Base-by-base conservation (phyloP, 1,284 basidiomycete genomes). In the Leccinum glutinopallens region DNA sequence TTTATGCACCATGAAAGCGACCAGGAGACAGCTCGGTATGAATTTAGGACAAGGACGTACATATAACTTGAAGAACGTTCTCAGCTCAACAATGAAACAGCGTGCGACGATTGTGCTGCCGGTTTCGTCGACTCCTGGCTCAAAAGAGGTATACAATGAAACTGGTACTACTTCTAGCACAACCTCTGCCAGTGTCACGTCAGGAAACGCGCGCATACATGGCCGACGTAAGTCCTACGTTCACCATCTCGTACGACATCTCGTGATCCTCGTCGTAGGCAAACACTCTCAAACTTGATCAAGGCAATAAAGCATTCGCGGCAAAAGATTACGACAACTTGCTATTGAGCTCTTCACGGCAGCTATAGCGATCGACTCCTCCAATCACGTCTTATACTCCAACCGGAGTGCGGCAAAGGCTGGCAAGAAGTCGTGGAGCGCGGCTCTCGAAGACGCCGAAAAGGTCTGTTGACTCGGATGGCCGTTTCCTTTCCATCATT, bases 291-390 rank as follows among this genome's bases (percentile, higher is more conserved):
- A 97, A 98, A 83, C 25, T 29, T 29, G 92, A 95, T 73, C 87
- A 90, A 76, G 96, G 96, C 75, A 98, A 98, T 86, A 96, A 96
- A 78, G 94, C 94, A 49, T 98, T 98, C 81, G 84, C 92, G 41
- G 93, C 94, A 63, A 98, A 97, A 78, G 88, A 97, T 75, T 98
- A 92, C 80, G 89, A 93, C 78, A 88, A 86, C 67, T 32, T 3
- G 96, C 96, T 10, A 94, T 96, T 80, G 84, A 89, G 70, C 79
- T 92, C 59, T 98, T 97, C 82, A 87, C 90, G 5, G 86, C 96
- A 71, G 96, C 94, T 22, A 93, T 98, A 75, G 88, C 85, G 54
- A 75, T 96, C 71, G 94, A 98, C 79, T 81, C 90, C 2, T 81
- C 80, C 54, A 94, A 96, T 75, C 92, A 94, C 75, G 95, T 98